These are phyloP conservation scores for Coemansia sp. DNA, from an alignment of 192 early-diverging fungal genomes.

Conservation along the genomic window DNA sequence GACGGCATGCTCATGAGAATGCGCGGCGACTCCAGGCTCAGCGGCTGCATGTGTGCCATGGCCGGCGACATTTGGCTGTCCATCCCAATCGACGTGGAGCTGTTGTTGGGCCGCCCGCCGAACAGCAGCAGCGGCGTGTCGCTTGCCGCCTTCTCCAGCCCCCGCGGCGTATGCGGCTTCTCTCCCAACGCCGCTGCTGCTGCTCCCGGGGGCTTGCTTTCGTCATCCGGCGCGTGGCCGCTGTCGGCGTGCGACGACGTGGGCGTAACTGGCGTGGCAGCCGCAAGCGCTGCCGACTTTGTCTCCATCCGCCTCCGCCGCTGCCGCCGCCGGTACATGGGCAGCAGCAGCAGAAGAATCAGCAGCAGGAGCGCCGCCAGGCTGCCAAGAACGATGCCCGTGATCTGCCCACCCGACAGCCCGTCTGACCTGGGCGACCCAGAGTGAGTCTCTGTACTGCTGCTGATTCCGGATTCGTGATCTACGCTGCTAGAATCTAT, in stretches of 20 bases:
- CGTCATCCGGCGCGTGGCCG: not conserved
- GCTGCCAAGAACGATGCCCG: conserved; percentile 40
- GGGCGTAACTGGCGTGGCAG: not conserved
- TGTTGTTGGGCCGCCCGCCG: conserved; percentile 38
- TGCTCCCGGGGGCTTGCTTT: not conserved
- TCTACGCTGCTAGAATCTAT: not conserved
- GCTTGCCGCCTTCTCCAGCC: conserved; percentile 16
- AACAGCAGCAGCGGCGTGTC: conserved; percentile 44
- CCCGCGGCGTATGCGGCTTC: conserved; percentile 15
- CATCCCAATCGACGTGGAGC: conserved; percentile 19
- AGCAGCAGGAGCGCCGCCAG: conserved; percentile 30
- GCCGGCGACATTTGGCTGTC: conserved; percentile 19
- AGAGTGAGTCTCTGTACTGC: not conserved
- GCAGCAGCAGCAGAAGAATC: conserved; percentile 31
- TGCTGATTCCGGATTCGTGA: not conserved
- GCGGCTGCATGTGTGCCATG: conserved; percentile 28
- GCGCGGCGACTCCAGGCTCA: conserved; percentile 43
- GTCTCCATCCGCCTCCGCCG: conserved; percentile 29
- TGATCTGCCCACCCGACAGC: conserved; percentile 44
- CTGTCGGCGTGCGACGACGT: not conserved
- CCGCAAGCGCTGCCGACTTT: conserved; percentile 11
- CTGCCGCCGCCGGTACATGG: conserved; percentile 32
- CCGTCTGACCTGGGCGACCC: conserved; percentile 10
- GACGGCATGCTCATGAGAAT: conserved; percentile 43
- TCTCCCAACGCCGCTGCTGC: not conserved